Evolutionary conservation across 2,329 filamentous ascomycete species (phyloP).

Genomic region (Pseudogymnoascus sp.): DNA sequence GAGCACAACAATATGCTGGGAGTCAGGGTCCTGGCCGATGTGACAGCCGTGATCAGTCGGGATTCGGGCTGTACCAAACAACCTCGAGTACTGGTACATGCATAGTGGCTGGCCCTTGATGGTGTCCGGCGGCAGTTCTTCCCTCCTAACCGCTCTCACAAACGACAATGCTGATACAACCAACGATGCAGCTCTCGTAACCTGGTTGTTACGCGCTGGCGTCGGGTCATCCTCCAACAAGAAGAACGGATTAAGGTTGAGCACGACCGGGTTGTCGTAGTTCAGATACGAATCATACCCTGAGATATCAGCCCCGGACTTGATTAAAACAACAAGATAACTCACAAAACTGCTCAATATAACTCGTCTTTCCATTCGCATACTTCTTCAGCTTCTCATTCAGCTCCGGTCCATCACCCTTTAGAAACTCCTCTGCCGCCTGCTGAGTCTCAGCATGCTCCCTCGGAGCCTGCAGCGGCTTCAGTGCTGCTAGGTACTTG

Average conservation of each 20-base stretch:
- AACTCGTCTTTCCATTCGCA: slow-evolving; percentile 83
- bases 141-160: slow-evolving; percentile 82
- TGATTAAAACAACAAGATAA: slow-evolving; percentile 17
- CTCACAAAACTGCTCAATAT: slow-evolving; percentile 98
- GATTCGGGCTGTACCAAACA: slow-evolving; percentile 91
- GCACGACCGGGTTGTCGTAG: slow-evolving; percentile 92
- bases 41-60: slow-evolving; percentile 92
- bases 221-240: slow-evolving; percentile 95
- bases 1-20: slow-evolving; percentile 87
- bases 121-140: slow-evolving; percentile 85
- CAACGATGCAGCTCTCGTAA: slow-evolving; percentile 85
- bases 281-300: slow-evolving; percentile 99
- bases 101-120: slow-evolving; percentile 76
- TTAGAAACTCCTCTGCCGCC: slow-evolving; percentile 76
- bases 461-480: slow-evolving; percentile 68
- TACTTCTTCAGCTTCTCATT: slow-evolving; percentile 88
- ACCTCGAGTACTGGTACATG: slow-evolving; percentile 96
- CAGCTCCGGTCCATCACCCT: slow-evolving; percentile 68
- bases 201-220: slow-evolving; percentile 90
- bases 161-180: slow-evolving; percentile 87
- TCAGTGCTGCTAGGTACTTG: slow-evolving; percentile 71
- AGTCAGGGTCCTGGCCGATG: slow-evolving; percentile 88
- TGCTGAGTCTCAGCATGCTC: slow-evolving; percentile 77
- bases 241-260: slow-evolving; percentile 98
- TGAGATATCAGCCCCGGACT: slow-evolving; percentile 30